Conservation (phyloP, 148 eudicot genomes). For the Silene conica region DNA sequence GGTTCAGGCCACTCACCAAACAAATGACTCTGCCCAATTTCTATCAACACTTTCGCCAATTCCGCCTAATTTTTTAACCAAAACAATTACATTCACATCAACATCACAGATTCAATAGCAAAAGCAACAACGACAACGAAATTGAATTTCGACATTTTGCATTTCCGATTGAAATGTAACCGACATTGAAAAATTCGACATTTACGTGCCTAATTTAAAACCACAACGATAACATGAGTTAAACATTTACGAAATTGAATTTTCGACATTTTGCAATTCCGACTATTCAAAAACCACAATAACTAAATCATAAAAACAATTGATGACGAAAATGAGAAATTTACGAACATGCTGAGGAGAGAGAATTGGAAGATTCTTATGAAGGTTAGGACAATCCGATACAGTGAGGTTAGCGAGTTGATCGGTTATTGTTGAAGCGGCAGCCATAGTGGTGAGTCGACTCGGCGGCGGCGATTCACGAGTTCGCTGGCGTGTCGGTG, state of each 20-base stretch:
- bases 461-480: constrained; percentile 13
- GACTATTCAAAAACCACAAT: too few species aligned
- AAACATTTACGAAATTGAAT: too few species aligned
- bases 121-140: not conserved
- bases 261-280: too few species aligned
- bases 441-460: constrained; percentile 33
- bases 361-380: constrained; percentile 49
- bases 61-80: constrained; percentile 38
- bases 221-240: too few species aligned
- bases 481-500: not conserved
- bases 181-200: too few species aligned
- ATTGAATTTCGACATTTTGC: too few species aligned
- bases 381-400: constrained; percentile 45
- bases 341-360: constrained; percentile 52
- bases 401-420: constrained; percentile 39
- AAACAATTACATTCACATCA: not conserved
- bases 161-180: too few species aligned
- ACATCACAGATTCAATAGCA: not conserved
- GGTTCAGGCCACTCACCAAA: constrained; percentile 73
- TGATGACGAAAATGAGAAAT: too few species aligned
- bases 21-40: constrained; percentile 67
- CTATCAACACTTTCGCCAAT: constrained; percentile 64
- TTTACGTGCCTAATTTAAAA: too few species aligned
- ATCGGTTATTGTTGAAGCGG: constrained; percentile 25
- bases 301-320: too few species aligned